phyloP scores from a whole-genome alignment of 305 asterid species.

The Striga hermonthica region DNA sequence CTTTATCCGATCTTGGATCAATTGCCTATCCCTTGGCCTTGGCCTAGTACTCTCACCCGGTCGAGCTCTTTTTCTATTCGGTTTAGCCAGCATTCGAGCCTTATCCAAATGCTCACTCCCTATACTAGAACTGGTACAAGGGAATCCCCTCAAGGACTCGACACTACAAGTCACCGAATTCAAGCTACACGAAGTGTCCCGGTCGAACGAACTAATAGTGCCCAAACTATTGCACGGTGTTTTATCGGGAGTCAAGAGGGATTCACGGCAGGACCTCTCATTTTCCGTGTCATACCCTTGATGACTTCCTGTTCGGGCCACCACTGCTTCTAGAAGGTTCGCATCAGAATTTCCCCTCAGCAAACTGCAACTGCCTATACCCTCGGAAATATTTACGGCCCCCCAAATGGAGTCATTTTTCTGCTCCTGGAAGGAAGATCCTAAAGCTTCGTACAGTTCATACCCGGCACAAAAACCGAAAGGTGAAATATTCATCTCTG shows the following conservation, averaged over 20 bases:
- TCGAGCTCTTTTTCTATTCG: slow-evolving; percentile 73
- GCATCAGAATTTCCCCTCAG: slow-evolving; percentile 51
- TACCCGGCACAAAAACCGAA: slow-evolving; percentile 66
- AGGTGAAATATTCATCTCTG: slow-evolving; percentile 41
- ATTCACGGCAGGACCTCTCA: slow-evolving; percentile 43
- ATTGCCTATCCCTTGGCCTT: slow-evolving; percentile 94
- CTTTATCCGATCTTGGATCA: slow-evolving; percentile 97
- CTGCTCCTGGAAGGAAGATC: slow-evolving; percentile 61
- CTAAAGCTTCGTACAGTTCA: slow-evolving; percentile 87
- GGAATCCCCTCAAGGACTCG: slow-evolving; percentile 54
- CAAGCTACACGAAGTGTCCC: slow-evolving; percentile 58
- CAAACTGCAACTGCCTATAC: slow-evolving; percentile 51
- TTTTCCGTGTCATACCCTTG: slow-evolving; percentile 42
- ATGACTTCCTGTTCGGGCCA: slow-evolving; percentile 63
- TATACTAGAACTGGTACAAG: slow-evolving; percentile 72
- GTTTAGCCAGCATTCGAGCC: slow-evolving; percentile 50
- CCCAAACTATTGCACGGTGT: slow-evolving; percentile 58
- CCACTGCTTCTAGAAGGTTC: slow-evolving; percentile 90
- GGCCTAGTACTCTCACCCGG: slow-evolving; percentile 97
- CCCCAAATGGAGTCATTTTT: slow-evolving; percentile 40
- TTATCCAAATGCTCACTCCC: slow-evolving; percentile 66
- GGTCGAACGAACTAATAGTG: slow-evolving; percentile 61
- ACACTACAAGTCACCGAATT: slow-evolving; percentile 57
- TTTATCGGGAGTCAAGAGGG: slow-evolving; percentile 59
- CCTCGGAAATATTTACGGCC: slow-evolving; percentile 64